Conservation (phyloP, 1,139 yeast genomes). For the Candida buenavistaensis region DNA sequence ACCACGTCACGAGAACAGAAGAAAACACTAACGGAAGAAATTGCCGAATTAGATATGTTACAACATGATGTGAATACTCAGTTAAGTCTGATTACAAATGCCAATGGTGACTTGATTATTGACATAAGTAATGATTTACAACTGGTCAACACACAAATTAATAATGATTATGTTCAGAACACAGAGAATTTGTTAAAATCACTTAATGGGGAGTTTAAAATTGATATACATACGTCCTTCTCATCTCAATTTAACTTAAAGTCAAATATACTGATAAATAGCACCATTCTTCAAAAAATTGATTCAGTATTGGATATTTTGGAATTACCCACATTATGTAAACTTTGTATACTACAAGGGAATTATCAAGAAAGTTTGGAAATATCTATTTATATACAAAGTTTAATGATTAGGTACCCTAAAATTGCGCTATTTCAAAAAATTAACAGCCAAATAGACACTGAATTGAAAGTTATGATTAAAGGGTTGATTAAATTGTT, state of each 20-base stretch:
- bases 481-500: constrained; percentile 66
- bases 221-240: constrained; percentile 15
- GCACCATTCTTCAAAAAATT: constrained; percentile 56
- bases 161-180: constrained; percentile 22
- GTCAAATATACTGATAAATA: constrained; percentile 24
- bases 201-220: constrained; percentile 19
- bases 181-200: constrained; percentile 22
- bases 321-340: constrained; percentile 79
- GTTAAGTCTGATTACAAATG: constrained; percentile 35
- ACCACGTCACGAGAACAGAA: constrained; percentile 10
- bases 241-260: constrained; percentile 1
- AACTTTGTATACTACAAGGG: constrained; percentile 82
- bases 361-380: constrained; percentile 89
- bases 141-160: constrained; percentile 23
- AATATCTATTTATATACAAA: constrained; percentile 66
- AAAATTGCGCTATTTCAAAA: constrained; percentile 56
- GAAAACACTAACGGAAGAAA: constrained; percentile 43
- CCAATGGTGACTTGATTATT: constrained; percentile 41
- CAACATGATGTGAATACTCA: constrained; percentile 31
- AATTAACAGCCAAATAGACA: constrained; percentile 55
- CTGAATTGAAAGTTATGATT: constrained; percentile 64
- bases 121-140: constrained; percentile 36
- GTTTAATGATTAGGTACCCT: constrained; percentile 70
- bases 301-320: constrained; percentile 75
- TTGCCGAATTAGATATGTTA: constrained; percentile 44